These are phyloP conservation scores for Solanum appendiculatum DNA, from an alignment of 257 asterid species.

Conservation along the genomic window DNA sequence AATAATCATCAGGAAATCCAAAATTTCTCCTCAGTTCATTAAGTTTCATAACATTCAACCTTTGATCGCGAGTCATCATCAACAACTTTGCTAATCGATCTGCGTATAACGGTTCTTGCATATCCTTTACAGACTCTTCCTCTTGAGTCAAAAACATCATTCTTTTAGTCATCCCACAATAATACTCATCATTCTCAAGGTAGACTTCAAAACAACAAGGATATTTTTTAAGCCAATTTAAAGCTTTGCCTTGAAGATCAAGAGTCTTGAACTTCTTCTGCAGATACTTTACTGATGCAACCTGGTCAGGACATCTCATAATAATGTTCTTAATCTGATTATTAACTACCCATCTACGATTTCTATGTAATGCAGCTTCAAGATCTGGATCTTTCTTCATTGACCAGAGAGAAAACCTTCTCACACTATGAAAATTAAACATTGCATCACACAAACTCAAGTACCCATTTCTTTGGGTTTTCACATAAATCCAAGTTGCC, in stretches of 20 bases:
- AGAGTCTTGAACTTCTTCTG: slow-evolving; percentile 74
- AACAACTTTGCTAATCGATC: slow-evolving; percentile 64
- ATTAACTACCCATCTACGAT: slow-evolving; percentile 85
- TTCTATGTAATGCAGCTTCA: slow-evolving; percentile 66
- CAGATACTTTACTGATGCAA: slow-evolving; percentile 42
- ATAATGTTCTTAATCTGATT: slow-evolving; percentile 82
- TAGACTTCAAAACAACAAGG: slow-evolving; percentile 87
- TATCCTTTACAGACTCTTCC: slow-evolving; percentile 69
- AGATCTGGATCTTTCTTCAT: slow-evolving; percentile 96
- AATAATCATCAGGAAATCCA: slow-evolving; percentile 87
- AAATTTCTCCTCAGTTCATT: slow-evolving; percentile 29
- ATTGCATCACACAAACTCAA: slow-evolving; percentile 1
- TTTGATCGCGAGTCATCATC: slow-evolving; percentile 75
- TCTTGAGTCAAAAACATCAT: slow-evolving; percentile 74
- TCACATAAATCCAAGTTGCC: slow-evolving; percentile 11
- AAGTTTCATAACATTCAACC: slow-evolving; percentile 57
- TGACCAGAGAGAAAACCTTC: slow-evolving; percentile 67
- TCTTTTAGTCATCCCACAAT: slow-evolving; percentile 51
- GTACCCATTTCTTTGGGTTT: slow-evolving; percentile 13
- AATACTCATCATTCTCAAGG: slow-evolving; percentile 40
- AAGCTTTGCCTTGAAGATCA: slow-evolving; percentile 79
- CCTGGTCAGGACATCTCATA: slow-evolving; percentile 55
- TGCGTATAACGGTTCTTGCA: slow-evolving; percentile 51
- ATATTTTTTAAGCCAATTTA: slow-evolving; percentile 80
- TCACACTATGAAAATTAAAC: background rate